Conservation (phyloP, 495 filamentous ascomycete species). For the Neurospora africana region DNA sequence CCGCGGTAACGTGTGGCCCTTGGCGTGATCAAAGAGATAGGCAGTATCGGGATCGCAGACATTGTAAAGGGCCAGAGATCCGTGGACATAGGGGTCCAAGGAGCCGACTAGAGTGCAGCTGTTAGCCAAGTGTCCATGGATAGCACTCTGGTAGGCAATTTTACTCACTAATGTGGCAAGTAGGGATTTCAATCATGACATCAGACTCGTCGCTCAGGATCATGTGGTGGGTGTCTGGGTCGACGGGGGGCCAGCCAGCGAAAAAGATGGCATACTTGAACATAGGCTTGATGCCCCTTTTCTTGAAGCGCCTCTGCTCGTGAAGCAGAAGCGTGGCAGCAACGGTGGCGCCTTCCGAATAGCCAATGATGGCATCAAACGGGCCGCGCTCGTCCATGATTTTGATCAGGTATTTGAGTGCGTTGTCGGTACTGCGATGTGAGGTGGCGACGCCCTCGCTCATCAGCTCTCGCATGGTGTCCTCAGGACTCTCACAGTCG, state of each 20-base stretch:
- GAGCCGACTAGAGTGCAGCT: slow-evolving; percentile 35
- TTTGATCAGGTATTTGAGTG: slow-evolving; percentile 33
- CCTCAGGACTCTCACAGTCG: slow-evolving; percentile 35
- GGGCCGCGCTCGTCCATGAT: slow-evolving; percentile 42
- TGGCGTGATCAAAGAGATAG: slow-evolving; percentile 48
- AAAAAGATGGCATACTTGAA: slow-evolving; percentile 50
- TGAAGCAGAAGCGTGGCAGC: slow-evolving; percentile 46
- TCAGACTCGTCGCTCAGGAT: slow-evolving; percentile 45
- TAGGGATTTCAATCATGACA: slow-evolving; percentile 41
- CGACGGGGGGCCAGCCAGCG: slow-evolving; percentile 46
- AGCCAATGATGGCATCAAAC: slow-evolving; percentile 46
- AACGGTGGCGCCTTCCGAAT: slow-evolving; percentile 51
- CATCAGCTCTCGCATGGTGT: slow-evolving; percentile 42
- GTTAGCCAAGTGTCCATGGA: neutral
- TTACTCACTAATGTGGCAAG: slow-evolving; percentile 45
- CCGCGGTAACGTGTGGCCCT: slow-evolving; percentile 45
- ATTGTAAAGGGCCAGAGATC: slow-evolving; percentile 47
- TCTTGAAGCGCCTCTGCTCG: slow-evolving; percentile 35
- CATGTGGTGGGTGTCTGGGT: slow-evolving; percentile 33
- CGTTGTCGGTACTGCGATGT: slow-evolving; percentile 30
- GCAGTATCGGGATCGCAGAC: slow-evolving; percentile 46
- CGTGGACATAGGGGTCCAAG: slow-evolving; percentile 45
- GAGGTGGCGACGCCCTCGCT: slow-evolving; percentile 35
- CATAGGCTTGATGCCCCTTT: slow-evolving; percentile 35
- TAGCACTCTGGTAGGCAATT: neutral